phyloP scores from a whole-genome alignment of 768 basidiomycete species.

The Calocybe indica region DNA sequence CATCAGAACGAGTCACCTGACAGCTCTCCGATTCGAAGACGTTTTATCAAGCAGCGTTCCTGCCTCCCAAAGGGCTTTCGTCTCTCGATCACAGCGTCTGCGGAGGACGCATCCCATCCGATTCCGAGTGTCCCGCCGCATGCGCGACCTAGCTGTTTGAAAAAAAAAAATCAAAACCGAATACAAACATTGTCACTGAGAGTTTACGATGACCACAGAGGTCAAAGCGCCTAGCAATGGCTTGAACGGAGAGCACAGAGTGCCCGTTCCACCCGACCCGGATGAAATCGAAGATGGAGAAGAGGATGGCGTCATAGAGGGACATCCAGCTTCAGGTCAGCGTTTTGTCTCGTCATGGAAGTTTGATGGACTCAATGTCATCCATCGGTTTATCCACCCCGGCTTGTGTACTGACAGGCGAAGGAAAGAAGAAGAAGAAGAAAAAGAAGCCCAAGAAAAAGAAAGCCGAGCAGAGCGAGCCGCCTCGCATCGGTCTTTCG shows the following conservation, averaged over 20 bases:
- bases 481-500: conserved; percentile 83
- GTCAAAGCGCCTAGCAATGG: conserved; percentile 5
- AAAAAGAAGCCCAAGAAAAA: conserved; percentile 92
- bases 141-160: no score
- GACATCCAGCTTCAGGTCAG: not conserved
- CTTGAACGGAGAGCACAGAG: conserved; percentile 6
- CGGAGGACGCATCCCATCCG: no score
- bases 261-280: conserved; percentile 4
- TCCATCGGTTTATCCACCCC: conserved; percentile 2
- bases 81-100: no score
- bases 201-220: conserved; percentile 7
- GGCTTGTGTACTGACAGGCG: conserved; percentile 26
- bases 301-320: conserved; percentile 19
- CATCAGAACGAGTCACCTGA: no score
- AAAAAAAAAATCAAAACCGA: not conserved
- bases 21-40: no score
- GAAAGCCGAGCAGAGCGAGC: conserved; percentile 78
- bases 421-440: conserved; percentile 82
- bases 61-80: no score
- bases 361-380: not conserved
- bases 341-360: no score
- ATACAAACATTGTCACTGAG: not conserved
- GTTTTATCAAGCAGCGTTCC: no score
- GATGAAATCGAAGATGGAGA: conserved; percentile 16
- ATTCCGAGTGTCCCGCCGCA: no score